phyloP scores from a whole-genome alignment of 768 basidiomycete genomes.

The Leccinum pellstonianum region DNA sequence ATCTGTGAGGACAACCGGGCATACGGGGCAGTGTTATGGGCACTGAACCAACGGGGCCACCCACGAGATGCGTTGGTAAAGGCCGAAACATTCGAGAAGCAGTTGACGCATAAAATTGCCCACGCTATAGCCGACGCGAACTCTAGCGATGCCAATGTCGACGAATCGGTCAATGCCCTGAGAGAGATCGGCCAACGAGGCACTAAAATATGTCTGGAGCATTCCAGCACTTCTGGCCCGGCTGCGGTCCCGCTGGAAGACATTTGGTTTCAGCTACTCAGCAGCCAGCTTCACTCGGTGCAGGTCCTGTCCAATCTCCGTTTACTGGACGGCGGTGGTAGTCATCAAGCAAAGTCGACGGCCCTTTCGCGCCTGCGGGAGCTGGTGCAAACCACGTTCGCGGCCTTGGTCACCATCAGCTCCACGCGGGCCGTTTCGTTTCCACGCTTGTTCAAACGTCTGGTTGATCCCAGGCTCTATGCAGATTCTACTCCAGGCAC shows the following conservation, averaged over 20 bases:
- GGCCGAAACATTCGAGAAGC: slow-evolving; percentile 57
- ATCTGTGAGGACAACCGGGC: slow-evolving; percentile 67
- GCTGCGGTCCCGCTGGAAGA: slow-evolving; percentile 63
- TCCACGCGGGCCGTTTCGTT: slow-evolving; percentile 82
- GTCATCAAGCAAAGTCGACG: slow-evolving; percentile 21
- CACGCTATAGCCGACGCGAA: slow-evolving; percentile 32
- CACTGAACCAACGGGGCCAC: slow-evolving; percentile 60
- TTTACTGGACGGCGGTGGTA: slow-evolving; percentile 21
- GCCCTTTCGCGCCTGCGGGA: slow-evolving; percentile 56
- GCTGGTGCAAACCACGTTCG: slow-evolving; percentile 82
- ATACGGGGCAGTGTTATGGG: slow-evolving; percentile 83
- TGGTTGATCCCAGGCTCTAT: slow-evolving; percentile 70
- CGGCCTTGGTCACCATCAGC: slow-evolving; percentile 79
- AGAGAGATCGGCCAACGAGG: slow-evolving; percentile 59
- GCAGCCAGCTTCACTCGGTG: slow-evolving; percentile 76
- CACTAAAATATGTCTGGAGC: slow-evolving; percentile 66
- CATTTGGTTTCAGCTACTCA: slow-evolving; percentile 85
- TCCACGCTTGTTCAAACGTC: slow-evolving; percentile 86
- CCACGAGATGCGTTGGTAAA: slow-evolving; percentile 65
- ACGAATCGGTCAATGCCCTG: slow-evolving; percentile 47
- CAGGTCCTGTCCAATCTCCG: slow-evolving; percentile 60
- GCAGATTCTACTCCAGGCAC: slow-evolving; percentile 52
- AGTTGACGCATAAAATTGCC: slow-evolving; percentile 45
- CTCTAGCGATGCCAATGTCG: slow-evolving; percentile 24
- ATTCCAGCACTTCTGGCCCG: slow-evolving; percentile 47